Evolutionary conservation across 768 basidiomycete species (phyloP), one percentile per base, ranked within the genome.

Genomic region (Russula virescens): DNA sequence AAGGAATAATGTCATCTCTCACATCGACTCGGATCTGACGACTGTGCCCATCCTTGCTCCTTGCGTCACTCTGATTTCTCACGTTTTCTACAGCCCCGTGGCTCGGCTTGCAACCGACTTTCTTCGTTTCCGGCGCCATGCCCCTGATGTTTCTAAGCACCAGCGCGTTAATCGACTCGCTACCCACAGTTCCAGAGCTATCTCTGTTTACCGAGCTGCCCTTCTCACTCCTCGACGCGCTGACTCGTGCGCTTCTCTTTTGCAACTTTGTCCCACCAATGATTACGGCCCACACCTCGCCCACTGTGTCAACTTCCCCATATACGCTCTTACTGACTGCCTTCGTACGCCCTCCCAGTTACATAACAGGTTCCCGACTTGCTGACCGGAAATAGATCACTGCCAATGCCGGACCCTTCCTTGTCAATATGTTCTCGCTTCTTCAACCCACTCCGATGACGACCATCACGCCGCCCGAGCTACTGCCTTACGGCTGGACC

Each of bases 401-500:
- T 18, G 57, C 64, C 18, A 67, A 67, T 72, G 85, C 81, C 3
- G 91, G 91, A 9, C 91, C 91, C 78, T 89, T 94, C 78, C 70
- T 90, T 64, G 80, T 81, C 25, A 89, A 88, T 75, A 76, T 86
- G 48, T 82, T 88, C 74, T 87, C 86, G 50, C 83, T 91, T 75
- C 79, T 91, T 47, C 82, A 86, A 63, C 89, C 92, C 0, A 84
- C 84, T 6, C 76, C 87, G 0, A 78, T 91, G 65, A 69, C 81
- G 8, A 72, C 92, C n/a, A 77, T 83, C 35, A 93, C 91, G 0
- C 94, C 94, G 1, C 79, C 85, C 0, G 94, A 94, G 71, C 80
- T 97, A 7, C 78, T 79, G 60, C 81, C 89, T 0, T 88, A 88
- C 60, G 94, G 94, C 19, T 96, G 94, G 94, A 88, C 85, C 46